Evolutionary conservation across 495 filamentous ascomycete genomes (phyloP).

Genomic region (Lasiosphaeria ovina): DNA sequence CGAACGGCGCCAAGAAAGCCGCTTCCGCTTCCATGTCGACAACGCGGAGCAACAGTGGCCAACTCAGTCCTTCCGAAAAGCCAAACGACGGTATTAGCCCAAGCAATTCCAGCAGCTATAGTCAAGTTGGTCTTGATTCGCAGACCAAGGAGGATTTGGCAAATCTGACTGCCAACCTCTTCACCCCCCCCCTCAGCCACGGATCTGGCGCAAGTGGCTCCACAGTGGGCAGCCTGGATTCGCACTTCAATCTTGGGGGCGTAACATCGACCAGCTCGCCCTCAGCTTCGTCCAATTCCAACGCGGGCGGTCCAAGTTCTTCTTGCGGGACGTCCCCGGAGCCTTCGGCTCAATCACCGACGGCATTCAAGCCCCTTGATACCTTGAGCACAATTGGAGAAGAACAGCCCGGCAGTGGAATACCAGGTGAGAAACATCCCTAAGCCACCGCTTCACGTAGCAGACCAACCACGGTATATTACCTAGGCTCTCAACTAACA

Average conservation of each 20-base stretch:
- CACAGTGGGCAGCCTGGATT: conserved; percentile 58
- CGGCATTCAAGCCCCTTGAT: conserved; percentile 60
- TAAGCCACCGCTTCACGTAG: not conserved
- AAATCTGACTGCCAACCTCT: conserved; percentile 32
- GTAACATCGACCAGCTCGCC: conserved; percentile 54
- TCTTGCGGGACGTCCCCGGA: conserved; percentile 72
- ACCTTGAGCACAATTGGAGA: conserved; percentile 56
- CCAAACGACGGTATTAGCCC: conserved; percentile 30
- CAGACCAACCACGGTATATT: not conserved
- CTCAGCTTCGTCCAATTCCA: conserved; percentile 60
- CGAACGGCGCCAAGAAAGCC: conserved; percentile 37
- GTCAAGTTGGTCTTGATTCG: conserved; percentile 24
- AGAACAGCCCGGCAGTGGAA: conserved; percentile 34
- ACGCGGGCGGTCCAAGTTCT: conserved; percentile 56
- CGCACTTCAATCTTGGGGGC: conserved; percentile 39
- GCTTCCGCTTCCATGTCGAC: conserved; percentile 20
- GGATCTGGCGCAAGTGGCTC: conserved; percentile 43
- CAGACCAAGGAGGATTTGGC: conserved; percentile 37
- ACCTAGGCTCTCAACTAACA: conserved; percentile 11
- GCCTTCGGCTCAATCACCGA: conserved; percentile 53
- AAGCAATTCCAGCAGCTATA: conserved; percentile 24
- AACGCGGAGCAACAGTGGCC: conserved; percentile 23
- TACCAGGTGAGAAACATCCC: conserved; percentile 22
- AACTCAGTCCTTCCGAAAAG: conserved; percentile 33
- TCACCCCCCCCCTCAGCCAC: conserved; percentile 33